Evolutionary conservation across 306 rosid genomes (phyloP).

Genomic region (Mucuna pruriens): DNA sequence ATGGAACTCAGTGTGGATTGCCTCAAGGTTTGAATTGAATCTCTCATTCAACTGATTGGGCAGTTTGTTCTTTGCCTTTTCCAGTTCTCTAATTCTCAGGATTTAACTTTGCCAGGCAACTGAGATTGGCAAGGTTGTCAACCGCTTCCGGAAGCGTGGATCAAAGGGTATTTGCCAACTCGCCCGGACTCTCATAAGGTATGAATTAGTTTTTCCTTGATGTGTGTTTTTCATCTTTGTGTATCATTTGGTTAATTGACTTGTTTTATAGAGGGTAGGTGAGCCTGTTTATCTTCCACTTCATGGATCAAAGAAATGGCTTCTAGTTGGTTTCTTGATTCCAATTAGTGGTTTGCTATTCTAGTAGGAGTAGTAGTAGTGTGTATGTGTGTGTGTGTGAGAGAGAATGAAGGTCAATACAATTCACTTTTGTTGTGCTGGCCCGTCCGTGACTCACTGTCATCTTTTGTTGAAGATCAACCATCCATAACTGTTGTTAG

Average conservation of each 20-base stretch:
- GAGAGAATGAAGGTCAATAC: neutral
- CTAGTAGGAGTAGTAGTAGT: too few species aligned
- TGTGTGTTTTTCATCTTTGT: slow-evolving; percentile 25
- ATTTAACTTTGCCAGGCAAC: slow-evolving; percentile 69
- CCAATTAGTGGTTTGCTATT: slow-evolving; percentile 1
- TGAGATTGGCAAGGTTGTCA: slow-evolving; percentile 91
- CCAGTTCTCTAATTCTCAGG: slow-evolving; percentile 12
- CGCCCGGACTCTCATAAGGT: slow-evolving; percentile 70
- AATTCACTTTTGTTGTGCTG: too few species aligned
- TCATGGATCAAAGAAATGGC: slow-evolving; percentile 17
- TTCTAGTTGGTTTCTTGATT: neutral
- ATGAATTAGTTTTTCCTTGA: slow-evolving; percentile 38
- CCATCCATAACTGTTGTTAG: too few species aligned
- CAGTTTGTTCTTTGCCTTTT: slow-evolving; percentile 19
- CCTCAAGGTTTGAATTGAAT: slow-evolving; percentile 66
- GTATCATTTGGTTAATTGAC: neutral
- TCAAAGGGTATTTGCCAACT: slow-evolving; percentile 63
- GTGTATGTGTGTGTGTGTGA: neutral
- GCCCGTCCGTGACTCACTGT: too few species aligned
- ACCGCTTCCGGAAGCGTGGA: slow-evolving; percentile 69
- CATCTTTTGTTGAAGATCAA: too few species aligned
- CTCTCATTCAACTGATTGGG: slow-evolving; percentile 24
- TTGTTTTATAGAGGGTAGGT: slow-evolving; percentile 26
- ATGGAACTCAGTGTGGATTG: slow-evolving; percentile 72
- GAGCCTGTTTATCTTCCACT: slow-evolving; percentile 8